These are phyloP conservation scores for Talaromyces borbonicus DNA, from an alignment of 495 filamentous ascomycete species.

Conservation along the genomic window DNA sequence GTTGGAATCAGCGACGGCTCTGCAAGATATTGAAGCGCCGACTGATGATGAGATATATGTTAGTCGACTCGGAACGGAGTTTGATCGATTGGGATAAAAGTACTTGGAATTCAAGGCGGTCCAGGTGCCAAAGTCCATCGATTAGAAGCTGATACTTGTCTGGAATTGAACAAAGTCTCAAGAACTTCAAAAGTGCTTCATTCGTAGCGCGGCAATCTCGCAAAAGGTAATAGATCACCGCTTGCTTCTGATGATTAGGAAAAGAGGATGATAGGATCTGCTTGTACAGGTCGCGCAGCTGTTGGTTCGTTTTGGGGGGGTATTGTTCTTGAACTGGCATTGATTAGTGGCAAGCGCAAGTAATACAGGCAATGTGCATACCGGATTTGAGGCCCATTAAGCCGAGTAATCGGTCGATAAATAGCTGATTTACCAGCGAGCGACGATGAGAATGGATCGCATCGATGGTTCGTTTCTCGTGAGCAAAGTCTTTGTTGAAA, in stretches of 20 bases:
- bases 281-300: slow-evolving; percentile 53
- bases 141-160: slow-evolving; percentile 65
- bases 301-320: slow-evolving; percentile 55
- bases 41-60: slow-evolving; percentile 22
- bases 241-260: slow-evolving; percentile 63
- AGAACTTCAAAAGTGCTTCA: slow-evolving; percentile 40
- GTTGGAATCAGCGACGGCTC: slow-evolving; percentile 68
- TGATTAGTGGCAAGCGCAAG: not conserved
- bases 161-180: slow-evolving; percentile 49
- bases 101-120: slow-evolving; percentile 57
- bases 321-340: slow-evolving; percentile 48
- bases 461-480: slow-evolving; percentile 46
- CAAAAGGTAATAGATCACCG: slow-evolving; percentile 70
- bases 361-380: slow-evolving; percentile 19
- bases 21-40: slow-evolving; percentile 60
- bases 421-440: slow-evolving; percentile 53
- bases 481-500: slow-evolving; percentile 50
- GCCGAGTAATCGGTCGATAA: slow-evolving; percentile 63
- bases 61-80: slow-evolving; percentile 10
- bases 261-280: slow-evolving; percentile 50
- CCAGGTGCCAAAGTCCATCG: slow-evolving; percentile 72
- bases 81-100: slow-evolving; percentile 2
- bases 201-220: slow-evolving; percentile 54
- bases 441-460: slow-evolving; percentile 54
- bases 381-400: slow-evolving; percentile 60